A percentile compares a stretch with the other conserved stretches of the same genome.
These are phyloP conservation scores for Antitrichia curtipendula DNA, from an alignment of 225 moss, liverwort and hornwort genomes.

Conservation along the genomic window DNA sequence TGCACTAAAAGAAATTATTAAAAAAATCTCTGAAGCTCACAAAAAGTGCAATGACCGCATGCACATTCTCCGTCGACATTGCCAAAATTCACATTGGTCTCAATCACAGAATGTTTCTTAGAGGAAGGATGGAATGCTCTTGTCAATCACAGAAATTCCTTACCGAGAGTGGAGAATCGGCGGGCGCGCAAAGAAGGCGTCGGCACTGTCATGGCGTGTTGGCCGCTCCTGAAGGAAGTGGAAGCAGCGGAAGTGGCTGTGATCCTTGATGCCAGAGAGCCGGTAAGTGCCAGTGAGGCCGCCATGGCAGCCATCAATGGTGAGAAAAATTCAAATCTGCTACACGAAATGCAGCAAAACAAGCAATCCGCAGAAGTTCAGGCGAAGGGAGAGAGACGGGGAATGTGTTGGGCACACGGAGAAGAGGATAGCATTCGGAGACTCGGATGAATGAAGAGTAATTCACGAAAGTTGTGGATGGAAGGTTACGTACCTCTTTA, in stretches of 20 bases:
- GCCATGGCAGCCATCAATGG: conserved; percentile 14
- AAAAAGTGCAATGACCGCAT: neutral
- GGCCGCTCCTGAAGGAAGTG: conserved; percentile 16
- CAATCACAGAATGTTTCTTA: neutral
- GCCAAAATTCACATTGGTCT: neutral
- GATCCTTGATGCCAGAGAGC: neutral
- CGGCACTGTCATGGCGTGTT: neutral
- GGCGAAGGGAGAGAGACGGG: neutral
- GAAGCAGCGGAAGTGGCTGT: conserved; percentile 13
- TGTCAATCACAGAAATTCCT: neutral
- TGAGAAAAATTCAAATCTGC: neutral
- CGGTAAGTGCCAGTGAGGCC: neutral
- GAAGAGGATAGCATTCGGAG: neutral
- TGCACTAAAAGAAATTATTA: neutral
- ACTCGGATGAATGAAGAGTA: neutral
- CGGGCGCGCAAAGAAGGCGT: neutral
- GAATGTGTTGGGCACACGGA: neutral
- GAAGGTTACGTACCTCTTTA: neutral
- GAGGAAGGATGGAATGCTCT: neutral
- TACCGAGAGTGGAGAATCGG: conserved; percentile 14
- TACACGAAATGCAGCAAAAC: neutral
- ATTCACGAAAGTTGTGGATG: neutral
- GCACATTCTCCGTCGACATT: neutral
- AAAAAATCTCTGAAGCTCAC: neutral
- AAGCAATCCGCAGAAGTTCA: neutral